These are phyloP conservation scores for Cyberlindnera veronae DNA, from an alignment of 805 yeast genomes.

Conservation along the genomic window DNA sequence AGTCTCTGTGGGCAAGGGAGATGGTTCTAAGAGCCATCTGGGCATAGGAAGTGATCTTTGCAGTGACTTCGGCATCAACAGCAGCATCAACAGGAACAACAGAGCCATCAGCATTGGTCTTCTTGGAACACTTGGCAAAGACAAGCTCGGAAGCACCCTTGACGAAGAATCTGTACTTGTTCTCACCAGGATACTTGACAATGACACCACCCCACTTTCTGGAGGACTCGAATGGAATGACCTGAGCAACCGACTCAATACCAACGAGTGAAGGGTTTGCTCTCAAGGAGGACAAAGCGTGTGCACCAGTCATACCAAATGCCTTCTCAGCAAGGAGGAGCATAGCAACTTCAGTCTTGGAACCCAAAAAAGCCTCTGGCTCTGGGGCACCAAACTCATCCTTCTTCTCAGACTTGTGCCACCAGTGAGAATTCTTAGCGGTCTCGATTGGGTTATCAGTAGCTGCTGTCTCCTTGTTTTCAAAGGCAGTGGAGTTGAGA, in stretches of 20 bases:
- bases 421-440: constrained; percentile 21
- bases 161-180: constrained; percentile 54
- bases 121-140: constrained; percentile 52
- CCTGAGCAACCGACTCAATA: constrained; percentile 50
- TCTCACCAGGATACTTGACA: constrained; percentile 40
- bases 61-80: constrained; percentile 33
- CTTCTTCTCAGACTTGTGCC: constrained; percentile 15
- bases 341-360: constrained; percentile 92
- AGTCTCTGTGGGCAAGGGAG: constrained; percentile 80
- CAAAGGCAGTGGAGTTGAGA: constrained; percentile 89
- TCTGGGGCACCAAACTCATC: constrained; percentile 6
- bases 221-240: constrained; percentile 87
- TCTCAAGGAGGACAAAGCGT: constrained; percentile 45
- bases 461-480: constrained; percentile 40
- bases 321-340: constrained; percentile 60
- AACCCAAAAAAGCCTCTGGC: constrained; percentile 73
- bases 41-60: constrained; percentile 58
- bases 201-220: constrained; percentile 92
- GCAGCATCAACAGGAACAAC: constrained; percentile 18
- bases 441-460: constrained; percentile 29
- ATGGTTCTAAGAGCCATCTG: constrained; percentile 81
- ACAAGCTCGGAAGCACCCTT: constrained; percentile 97
- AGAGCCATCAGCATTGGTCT: constrained; percentile 31
- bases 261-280: constrained; percentile 29
- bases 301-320: constrained; percentile 37